Evolutionary conservation across 2,329 filamentous ascomycete genomes (phyloP).

Genomic region (Fusarium haematococcum): DNA sequence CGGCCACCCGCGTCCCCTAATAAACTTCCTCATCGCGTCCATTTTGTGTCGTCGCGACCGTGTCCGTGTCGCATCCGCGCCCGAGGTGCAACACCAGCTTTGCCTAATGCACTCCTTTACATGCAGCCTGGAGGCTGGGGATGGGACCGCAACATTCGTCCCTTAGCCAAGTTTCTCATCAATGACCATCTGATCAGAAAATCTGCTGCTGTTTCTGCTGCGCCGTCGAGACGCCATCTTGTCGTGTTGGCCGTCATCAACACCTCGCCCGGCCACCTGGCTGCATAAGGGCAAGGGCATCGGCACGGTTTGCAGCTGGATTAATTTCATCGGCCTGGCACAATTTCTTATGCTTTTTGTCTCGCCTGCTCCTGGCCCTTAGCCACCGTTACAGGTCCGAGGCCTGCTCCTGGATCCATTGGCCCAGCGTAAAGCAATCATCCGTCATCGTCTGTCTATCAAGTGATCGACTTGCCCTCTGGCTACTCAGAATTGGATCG

Average conservation of each 20-base stretch:
- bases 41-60: constrained; percentile 21
- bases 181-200: constrained; percentile 1
- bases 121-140: constrained; percentile 35
- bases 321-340: background rate
- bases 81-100: constrained; percentile 12
- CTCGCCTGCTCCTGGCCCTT: background rate
- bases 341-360: background rate
- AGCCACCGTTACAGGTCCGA: background rate
- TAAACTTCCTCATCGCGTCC: constrained; percentile 27
- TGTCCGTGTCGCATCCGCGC: constrained; percentile 37
- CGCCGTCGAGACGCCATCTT: constrained; percentile 1
- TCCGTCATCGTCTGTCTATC: background rate
- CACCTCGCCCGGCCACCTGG: constrained; percentile 5
- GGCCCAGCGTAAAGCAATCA: background rate
- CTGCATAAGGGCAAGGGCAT: constrained; percentile 17
- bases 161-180: background rate
- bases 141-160: constrained; percentile 3
- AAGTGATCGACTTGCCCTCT: background rate
- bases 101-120: constrained; percentile 24
- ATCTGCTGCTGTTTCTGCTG: background rate
- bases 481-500: background rate
- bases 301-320: background rate
- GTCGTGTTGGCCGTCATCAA: background rate
- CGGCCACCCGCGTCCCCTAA: constrained; percentile 37
- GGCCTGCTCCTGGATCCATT: background rate